A percentile compares a stretch with the other conserved stretches of the same genome.
These are phyloP conservation scores for Sporothrix inflata DNA, from an alignment of 2,329 filamentous ascomycete species.

Conservation along the genomic window DNA sequence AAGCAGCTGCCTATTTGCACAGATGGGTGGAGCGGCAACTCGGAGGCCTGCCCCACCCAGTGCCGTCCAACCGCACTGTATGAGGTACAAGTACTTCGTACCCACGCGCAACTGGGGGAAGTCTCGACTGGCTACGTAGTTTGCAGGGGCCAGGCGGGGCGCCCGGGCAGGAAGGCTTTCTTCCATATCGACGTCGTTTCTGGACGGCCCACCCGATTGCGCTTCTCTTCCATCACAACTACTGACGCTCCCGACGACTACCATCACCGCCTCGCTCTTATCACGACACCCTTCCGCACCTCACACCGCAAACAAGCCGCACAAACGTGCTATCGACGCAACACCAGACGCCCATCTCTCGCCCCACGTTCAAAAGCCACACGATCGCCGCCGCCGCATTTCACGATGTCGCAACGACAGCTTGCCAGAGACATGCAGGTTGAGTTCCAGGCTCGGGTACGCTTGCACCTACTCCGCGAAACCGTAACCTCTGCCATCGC, in stretches of 20 bases:
- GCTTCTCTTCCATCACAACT: neutral
- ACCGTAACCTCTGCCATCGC: too few species aligned
- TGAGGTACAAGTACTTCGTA: neutral
- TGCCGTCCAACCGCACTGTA: neutral
- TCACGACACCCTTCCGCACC: neutral
- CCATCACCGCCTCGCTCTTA: neutral
- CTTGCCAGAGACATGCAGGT: constrained; percentile 63
- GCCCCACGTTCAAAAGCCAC: neutral
- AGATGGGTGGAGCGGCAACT: neutral
- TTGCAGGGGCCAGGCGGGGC: constrained; percentile 9
- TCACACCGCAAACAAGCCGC: neutral
- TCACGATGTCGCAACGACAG: constrained; percentile 62
- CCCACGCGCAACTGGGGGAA: neutral
- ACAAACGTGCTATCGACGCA: neutral
- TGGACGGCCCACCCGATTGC: constrained; percentile 6
- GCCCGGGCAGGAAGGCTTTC: neutral
- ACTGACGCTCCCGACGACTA: neutral
- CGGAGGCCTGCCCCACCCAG: neutral
- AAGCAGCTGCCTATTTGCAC: constrained; percentile 3
- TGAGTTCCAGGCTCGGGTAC: constrained; percentile 63
- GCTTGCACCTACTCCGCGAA: neutral
- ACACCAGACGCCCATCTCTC: neutral
- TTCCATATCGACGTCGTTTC: neutral
- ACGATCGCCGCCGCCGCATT: neutral
- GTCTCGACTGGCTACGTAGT: neutral